Conservation (phyloP, 2,329 filamentous ascomycete genomes). For the Drechslerella stenobrocha region DNA sequence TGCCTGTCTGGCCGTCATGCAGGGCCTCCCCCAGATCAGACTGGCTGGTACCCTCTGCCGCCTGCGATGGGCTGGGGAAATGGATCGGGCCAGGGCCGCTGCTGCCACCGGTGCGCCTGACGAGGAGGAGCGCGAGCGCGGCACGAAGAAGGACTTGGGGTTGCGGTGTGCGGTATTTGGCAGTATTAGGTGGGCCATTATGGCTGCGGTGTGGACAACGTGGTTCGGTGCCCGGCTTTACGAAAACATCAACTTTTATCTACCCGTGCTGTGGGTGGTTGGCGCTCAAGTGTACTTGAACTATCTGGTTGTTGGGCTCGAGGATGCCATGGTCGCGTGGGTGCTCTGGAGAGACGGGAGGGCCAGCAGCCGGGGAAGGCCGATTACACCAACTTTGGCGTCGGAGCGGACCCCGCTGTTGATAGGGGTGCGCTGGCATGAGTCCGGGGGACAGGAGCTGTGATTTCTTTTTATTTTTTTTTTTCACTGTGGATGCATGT, state of each 20-base stretch:
- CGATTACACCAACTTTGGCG: not conserved
- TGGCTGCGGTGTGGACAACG: slow-evolving; percentile 35
- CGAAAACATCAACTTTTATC: slow-evolving; percentile 43
- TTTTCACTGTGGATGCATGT: no score
- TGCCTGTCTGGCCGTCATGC: slow-evolving; percentile 26
- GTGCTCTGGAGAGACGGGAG: slow-evolving; percentile 27
- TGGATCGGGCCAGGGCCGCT: not conserved
- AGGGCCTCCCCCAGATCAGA: slow-evolving; percentile 31
- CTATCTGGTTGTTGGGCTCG: slow-evolving; percentile 26
- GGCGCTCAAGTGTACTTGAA: slow-evolving; percentile 37
- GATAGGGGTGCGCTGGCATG: slow-evolving; percentile 33
- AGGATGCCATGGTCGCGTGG: slow-evolving; percentile 38
- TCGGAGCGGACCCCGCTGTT: slow-evolving; percentile 31
- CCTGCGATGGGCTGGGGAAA: not conserved
- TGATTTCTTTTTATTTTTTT: not conserved
- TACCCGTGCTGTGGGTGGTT: slow-evolving; percentile 38
- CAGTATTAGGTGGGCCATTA: slow-evolving; percentile 20
- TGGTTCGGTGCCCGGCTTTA: slow-evolving; percentile 41
- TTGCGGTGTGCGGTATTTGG: slow-evolving; percentile 5
- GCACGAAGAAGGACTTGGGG: slow-evolving; percentile 12
- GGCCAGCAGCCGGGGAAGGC: not conserved
- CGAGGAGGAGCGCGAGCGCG: not conserved
- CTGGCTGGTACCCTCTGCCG: slow-evolving; percentile 15
- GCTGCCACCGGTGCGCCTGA: not conserved
- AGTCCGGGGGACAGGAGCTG: slow-evolving; percentile 17